Percentiles rank a stretch among this genome's conserved stretches.
These are phyloP conservation scores for Alopecurus myosuroides DNA, from an alignment of 176 grass and related monocot species.

Conservation along the genomic window DNA sequence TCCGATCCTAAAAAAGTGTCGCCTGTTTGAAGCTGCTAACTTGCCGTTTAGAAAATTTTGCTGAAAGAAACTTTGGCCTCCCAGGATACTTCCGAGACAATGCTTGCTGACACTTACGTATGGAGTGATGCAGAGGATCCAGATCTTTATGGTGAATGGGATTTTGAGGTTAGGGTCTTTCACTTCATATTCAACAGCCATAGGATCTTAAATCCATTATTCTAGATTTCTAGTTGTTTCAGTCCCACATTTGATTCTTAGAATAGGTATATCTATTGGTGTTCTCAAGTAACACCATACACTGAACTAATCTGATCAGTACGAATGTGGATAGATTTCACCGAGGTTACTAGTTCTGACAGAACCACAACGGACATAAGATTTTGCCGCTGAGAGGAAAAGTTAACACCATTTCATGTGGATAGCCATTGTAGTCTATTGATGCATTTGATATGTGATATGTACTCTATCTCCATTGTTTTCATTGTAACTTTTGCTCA, in stretches of 20 bases:
- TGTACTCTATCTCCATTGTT: neutral
- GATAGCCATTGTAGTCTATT: neutral
- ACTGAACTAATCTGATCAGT: neutral
- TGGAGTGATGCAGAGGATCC: constrained; percentile 72
- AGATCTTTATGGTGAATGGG: constrained; percentile 83
- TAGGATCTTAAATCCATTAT: neutral
- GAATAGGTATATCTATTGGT: neutral
- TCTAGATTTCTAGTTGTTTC: neutral
- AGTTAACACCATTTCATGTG: neutral
- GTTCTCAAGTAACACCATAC: neutral
- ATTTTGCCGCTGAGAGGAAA: neutral
- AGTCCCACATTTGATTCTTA: neutral
- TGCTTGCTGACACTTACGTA: constrained; percentile 71
- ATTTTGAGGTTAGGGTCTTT: constrained; percentile 78
- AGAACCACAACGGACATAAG: neutral
- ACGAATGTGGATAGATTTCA: neutral
- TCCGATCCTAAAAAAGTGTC: no score
- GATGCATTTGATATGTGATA: neutral
- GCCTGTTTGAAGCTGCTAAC: neutral
- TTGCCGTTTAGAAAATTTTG: neutral
- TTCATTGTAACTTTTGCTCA: neutral
- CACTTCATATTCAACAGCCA: neutral
- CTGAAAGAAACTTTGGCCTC: constrained; percentile 12
- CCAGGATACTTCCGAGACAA: constrained; percentile 59
- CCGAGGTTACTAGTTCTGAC: neutral